Base-by-base conservation (phyloP, 441 rosid genomes). In the Populus hybrid region DNA sequence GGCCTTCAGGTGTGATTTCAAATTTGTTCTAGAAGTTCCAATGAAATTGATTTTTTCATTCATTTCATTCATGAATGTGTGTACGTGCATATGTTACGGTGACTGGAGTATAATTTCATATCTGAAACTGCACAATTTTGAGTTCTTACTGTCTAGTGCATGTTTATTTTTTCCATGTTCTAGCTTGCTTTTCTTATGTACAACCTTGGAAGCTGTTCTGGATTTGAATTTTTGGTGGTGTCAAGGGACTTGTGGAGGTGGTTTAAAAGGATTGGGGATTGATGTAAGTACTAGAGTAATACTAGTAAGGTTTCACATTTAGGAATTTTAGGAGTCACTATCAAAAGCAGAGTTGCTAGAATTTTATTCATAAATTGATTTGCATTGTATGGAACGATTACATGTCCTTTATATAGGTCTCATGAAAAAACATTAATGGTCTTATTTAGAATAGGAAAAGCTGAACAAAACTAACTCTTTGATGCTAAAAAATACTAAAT, bases 1-100 rank as follows among this genome's bases (percentile, higher is more conserved):
- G 21, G 94, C 91, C 71, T 95, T 92, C 93, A 92, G 99, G 99
- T 95, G 71, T 73, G 82, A 50, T 68, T 75, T 69, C 42, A 74
- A 71, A 36, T 53, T 72, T 50, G 16, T 14, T 46, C 50, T 64
- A 38, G 53, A 71, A 65, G 24, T 76, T 80, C 28, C 19, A 34
- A 28, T 35, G 46, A 66, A 6, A 38, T 40, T 61, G 32, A 30
- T 72, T 26, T 32, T 16, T 24, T 26, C 18, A 26, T 67, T 67
- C 1, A 28, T 11, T 67, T 32, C 69, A 67, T 67, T 24, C 36
- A 53, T 16, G 7, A 50, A 16, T 50, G n/a, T 50, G 21, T 53
- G 61, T 6, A 16, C 3, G 3, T 53, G 2, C 21, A 0, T 18
- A 53, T 53, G 21, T 18, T 53, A 53, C 3, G 3, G 61, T 53